Base-by-base conservation (phyloP, 176 grass and related monocot species). In the Eremochloa ophiuroides region DNA sequence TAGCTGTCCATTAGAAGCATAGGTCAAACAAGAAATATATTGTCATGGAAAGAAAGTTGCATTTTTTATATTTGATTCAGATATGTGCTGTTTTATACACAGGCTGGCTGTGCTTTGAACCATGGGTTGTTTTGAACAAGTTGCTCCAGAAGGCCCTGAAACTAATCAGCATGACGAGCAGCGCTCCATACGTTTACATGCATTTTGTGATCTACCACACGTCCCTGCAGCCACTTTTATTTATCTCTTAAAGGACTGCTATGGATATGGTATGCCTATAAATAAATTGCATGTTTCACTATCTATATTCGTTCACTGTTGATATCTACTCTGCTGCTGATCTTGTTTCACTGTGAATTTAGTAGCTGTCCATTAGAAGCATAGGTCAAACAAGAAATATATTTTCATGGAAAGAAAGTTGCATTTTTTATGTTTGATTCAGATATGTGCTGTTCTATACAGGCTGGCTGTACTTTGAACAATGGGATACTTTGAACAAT, bases 211-310 rank as follows among this genome's bases (percentile, higher is more conserved):
- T 50, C 58, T 98, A 78, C 91, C 92, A 15, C 92, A 89, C 27
- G 83, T 94, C 60, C 90, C 90, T 26, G 88, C 92, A 34, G 86
- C 84, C 37, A 84, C 86, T 43, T 98, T 94, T 85, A 69, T 98
- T 31, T 94, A 87, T 82, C 90, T 98, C 26, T 77, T 98, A 33
- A 98, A 89, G 80, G 90, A 94, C 41, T 98, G 84, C 87, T 98
- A 98, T 23, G 58, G 82, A 35, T 93, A 90, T 81, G 95, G 95
- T 98, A 94, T 75, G 46, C 44, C 18, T 79, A 60, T 16, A 10
- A 63, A 77, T 18, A 73, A 35, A 47, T 83, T 75, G 2, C 48
- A 3, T 71, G 71, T 47, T 71, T 66, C 16, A 15, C 15, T 83
- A 68, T 58, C 27, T 62, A 56, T 75, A 62, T 33, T 30, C 74